These are phyloP conservation scores for Schizophyllum amplum DNA, from an alignment of 1,284 basidiomycete species.

Conservation along the genomic window DNA sequence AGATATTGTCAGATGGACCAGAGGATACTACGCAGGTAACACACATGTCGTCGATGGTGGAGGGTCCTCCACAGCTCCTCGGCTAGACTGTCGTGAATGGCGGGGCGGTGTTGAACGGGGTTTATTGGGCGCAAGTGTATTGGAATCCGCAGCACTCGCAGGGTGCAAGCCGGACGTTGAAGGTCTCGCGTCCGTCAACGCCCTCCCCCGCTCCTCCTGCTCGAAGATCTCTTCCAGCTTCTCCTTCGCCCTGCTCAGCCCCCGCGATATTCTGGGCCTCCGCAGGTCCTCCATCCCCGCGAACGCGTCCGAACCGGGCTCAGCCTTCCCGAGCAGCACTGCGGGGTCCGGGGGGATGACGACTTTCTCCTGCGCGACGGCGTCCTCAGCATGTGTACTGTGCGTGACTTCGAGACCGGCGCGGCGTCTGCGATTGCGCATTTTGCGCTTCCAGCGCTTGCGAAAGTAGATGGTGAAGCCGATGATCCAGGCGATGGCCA, in stretches of 20 bases:
- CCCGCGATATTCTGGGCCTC: neutral
- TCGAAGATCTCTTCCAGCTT: neutral
- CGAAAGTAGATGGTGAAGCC: conserved; percentile 37
- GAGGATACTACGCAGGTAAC: neutral
- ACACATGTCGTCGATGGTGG: neutral
- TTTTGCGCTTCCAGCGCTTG: conserved; percentile 32
- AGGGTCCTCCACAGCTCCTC: neutral
- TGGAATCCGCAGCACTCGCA: neutral
- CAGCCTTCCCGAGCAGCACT: conserved; percentile 35
- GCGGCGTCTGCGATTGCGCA: conserved; percentile 27
- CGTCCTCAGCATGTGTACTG: conserved; percentile 9
- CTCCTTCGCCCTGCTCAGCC: neutral
- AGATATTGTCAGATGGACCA: neutral
- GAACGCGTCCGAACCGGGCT: conserved; percentile 36
- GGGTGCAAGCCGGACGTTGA: neutral
- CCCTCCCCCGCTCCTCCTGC: neutral
- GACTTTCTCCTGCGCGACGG: conserved; percentile 31
- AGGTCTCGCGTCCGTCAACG: neutral
- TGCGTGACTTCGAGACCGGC: conserved; percentile 25
- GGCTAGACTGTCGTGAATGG: neutral
- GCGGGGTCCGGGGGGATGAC: conserved; percentile 64
- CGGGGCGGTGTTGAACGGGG: neutral
- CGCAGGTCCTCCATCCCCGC: conserved; percentile 9
- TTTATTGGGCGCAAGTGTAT: neutral
- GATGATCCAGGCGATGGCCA: conserved; percentile 45